phyloP scores from a whole-genome alignment of 225 moss, liverwort and hornwort species.

The Sphagnum contortum region DNA sequence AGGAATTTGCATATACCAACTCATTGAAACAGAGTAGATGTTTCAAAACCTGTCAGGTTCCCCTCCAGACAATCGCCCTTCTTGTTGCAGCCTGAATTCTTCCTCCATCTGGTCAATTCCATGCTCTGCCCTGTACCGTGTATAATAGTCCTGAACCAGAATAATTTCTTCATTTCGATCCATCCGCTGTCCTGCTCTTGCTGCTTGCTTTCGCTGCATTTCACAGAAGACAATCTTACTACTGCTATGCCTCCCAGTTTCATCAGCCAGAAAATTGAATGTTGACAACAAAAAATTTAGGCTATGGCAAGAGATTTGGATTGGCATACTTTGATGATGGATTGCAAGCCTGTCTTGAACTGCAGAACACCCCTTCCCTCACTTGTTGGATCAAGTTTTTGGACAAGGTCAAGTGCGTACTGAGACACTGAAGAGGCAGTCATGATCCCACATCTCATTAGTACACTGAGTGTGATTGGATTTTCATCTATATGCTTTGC shows the following conservation, averaged over 20 bases:
- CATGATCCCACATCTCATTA: no score
- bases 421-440: slow-evolving; percentile 52
- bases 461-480: no score
- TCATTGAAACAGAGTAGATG: slow-evolving; percentile 2
- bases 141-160: slow-evolving; percentile 41
- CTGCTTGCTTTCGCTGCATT: slow-evolving; percentile 43
- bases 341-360: slow-evolving; percentile 92
- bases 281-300: no score
- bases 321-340: slow-evolving; percentile 69
- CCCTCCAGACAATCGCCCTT: slow-evolving; percentile 14
- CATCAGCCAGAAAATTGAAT: no score
- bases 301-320: no score
- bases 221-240: background rate
- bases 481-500: no score
- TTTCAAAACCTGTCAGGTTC: slow-evolving; percentile 20
- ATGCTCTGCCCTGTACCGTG: slow-evolving; percentile 25
- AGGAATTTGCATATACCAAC: background rate
- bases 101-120: slow-evolving; percentile 42
- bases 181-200: slow-evolving; percentile 21
- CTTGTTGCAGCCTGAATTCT: slow-evolving; percentile 21
- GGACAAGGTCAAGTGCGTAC: slow-evolving; percentile 75
- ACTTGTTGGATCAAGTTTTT: slow-evolving; percentile 80
- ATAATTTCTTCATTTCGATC: slow-evolving; percentile 53
- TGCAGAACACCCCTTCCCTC: slow-evolving; percentile 92
- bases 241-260: no score